Base-by-base conservation (phyloP, 805 yeast genomes). In the Lipomyces spencermartinsiae region DNA sequence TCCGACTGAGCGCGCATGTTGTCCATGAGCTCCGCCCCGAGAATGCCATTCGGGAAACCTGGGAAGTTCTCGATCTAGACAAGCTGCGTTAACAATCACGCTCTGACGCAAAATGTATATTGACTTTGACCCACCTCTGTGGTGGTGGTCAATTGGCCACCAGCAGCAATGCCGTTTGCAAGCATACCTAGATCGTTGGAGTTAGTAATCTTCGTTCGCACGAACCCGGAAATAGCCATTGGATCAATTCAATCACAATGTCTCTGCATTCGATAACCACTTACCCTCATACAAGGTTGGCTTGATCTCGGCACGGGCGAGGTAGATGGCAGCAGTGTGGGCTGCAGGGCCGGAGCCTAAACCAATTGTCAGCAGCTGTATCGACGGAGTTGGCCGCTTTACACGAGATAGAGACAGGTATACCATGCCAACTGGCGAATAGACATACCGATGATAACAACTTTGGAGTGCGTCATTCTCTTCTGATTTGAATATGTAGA, bases 151-250 rank as follows among this genome's bases (percentile, higher is more conserved):
- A 95, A 85, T 83, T 95, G 99, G 70, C 99, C 99, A 76, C 99
- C 99, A 34, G 99, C 97, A 63, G 99, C 99, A 74, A 94, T 86
- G 74, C 99, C 99, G 81, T 95, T 95, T 73, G 99, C 99, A 78
- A 90, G 83, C 70, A 67, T 67, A 49, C 68, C 68, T 63, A 25
- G 7, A 16, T 1, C n/a, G 49, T 43, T 43, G 49, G 6, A 16
- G 49, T 43, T n/a, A 43, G 49, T 6, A 43, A 4, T n/a, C 16
- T 37, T 25, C 29, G n/a, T 16, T 43, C 49, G 29, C 57, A 14
- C 9, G 33, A 53, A 14, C 34, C 57, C 16, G 19, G 19, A 43
- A 16, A 43, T 2, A 19, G 10, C 22, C 19, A 43, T 16, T 43
- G 16, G 9, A 43, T 6, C n/a, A 43, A 43, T 43, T 37, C 12